Conservation (phyloP, 345 rosid genomes). For the Citrus reticulata region DNA sequence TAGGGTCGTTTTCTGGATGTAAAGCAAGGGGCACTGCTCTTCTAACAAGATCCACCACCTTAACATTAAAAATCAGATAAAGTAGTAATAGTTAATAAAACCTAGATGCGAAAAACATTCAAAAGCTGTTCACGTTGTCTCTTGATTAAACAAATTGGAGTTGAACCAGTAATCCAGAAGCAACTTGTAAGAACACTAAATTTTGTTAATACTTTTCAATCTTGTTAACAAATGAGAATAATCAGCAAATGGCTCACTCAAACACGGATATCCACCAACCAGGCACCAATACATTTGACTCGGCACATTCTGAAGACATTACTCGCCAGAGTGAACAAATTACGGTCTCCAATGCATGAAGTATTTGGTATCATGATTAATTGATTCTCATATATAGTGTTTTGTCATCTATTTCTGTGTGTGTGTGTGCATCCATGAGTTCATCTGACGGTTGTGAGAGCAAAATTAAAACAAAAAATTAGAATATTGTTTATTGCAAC, state of each 20-base stretch:
- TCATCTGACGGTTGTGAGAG: neutral
- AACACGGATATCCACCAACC: neutral
- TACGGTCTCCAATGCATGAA: neutral
- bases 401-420: neutral
- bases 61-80: neutral
- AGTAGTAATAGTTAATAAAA: neutral
- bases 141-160: neutral
- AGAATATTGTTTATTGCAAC: neutral
- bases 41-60: conserved; percentile 89
- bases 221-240: neutral
- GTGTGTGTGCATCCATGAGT: neutral
- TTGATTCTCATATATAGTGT: neutral
- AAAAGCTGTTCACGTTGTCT: neutral
- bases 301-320: neutral
- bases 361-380: neutral
- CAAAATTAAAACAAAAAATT: too few species aligned
- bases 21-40: conserved; percentile 78
- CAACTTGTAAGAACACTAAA: neutral
- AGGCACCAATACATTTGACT: neutral
- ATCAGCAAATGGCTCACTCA: neutral
- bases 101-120: neutral
- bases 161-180: neutral
- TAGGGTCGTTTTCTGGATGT: conserved; percentile 59
- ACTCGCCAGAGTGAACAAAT: neutral
- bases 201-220: neutral